Conservation (phyloP, 148 eudicot genomes). For the Amaranthus hypochondriacus region DNA sequence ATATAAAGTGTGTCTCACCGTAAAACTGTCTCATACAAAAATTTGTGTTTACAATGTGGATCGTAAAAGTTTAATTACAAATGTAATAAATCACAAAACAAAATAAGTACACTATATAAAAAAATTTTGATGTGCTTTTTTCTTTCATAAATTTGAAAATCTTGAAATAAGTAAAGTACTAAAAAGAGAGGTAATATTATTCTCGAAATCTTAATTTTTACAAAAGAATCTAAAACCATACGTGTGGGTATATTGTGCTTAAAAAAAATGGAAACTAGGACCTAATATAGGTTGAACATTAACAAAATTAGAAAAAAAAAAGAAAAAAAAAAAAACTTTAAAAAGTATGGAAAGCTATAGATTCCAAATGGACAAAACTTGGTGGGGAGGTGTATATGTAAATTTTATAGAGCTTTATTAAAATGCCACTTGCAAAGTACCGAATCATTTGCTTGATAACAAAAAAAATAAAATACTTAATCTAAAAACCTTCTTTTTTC, state of each 20-base stretch:
- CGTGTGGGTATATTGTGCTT: slow-evolving; percentile 5
- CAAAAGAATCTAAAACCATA: slow-evolving; percentile 17
- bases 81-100: no score
- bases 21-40: no score
- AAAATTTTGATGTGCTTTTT: slow-evolving; percentile 16
- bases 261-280: background rate
- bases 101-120: no score
- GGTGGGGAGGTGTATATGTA: slow-evolving; percentile 29
- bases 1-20: no score
- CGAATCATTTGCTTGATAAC: slow-evolving; percentile 22
- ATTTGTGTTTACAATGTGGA: no score
- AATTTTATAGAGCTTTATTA: slow-evolving; percentile 20
- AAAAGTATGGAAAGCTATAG: slow-evolving; percentile 7
- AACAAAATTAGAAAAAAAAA: background rate
- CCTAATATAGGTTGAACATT: background rate
- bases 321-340: background rate
- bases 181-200: background rate
- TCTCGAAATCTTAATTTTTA: background rate
- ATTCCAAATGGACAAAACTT: slow-evolving; percentile 30
- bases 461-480: background rate
- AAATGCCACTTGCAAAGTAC: slow-evolving; percentile 27
- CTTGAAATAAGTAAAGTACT: background rate
- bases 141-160: background rate
- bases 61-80: no score
- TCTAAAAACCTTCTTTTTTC: background rate